Percentiles rank a stretch among this genome's conserved stretches.
phyloP scores from a whole-genome alignment of 306 rosid species.

The Cicer yamashitae region DNA sequence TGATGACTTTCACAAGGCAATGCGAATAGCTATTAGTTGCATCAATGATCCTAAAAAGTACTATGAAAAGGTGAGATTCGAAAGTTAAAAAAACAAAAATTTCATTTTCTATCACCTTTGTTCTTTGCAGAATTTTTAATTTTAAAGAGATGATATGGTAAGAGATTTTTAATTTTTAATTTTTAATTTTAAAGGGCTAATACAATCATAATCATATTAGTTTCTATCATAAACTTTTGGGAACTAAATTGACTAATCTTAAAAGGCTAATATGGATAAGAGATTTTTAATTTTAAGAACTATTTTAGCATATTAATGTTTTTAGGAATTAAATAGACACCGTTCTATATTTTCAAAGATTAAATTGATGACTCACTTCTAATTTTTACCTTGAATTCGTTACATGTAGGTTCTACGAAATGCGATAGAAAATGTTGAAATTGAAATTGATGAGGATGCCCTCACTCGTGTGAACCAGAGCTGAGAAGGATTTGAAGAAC shows the following conservation, averaged over 20 bases:
- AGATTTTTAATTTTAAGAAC: not conserved
- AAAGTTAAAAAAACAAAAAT: not conserved
- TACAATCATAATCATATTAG: too few species aligned
- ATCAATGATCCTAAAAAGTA: slow-evolving; percentile 71
- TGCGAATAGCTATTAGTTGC: slow-evolving; percentile 63
- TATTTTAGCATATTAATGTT: not conserved
- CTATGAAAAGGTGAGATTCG: slow-evolving; percentile 71
- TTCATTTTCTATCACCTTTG: too few species aligned
- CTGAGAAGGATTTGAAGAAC: slow-evolving; percentile 77
- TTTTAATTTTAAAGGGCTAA: too few species aligned
- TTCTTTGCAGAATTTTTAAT: too few species aligned
- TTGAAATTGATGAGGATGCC: slow-evolving; percentile 72
- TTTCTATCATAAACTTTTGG: too few species aligned
- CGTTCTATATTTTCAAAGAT: not conserved
- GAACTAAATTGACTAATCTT: not conserved
- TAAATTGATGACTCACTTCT: not conserved
- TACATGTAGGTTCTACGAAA: slow-evolving; percentile 59
- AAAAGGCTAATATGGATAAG: not conserved
- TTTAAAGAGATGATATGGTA: too few species aligned
- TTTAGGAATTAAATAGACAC: not conserved
- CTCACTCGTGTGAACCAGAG: slow-evolving; percentile 75
- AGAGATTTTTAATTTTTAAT: too few species aligned
- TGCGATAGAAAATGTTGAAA: slow-evolving; percentile 61
- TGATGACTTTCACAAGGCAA: slow-evolving; percentile 61
- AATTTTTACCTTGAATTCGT: not conserved